These are phyloP conservation scores for Aplosporella prunicola DNA, from an alignment of 2,329 filamentous ascomycete species.

Conservation along the genomic window DNA sequence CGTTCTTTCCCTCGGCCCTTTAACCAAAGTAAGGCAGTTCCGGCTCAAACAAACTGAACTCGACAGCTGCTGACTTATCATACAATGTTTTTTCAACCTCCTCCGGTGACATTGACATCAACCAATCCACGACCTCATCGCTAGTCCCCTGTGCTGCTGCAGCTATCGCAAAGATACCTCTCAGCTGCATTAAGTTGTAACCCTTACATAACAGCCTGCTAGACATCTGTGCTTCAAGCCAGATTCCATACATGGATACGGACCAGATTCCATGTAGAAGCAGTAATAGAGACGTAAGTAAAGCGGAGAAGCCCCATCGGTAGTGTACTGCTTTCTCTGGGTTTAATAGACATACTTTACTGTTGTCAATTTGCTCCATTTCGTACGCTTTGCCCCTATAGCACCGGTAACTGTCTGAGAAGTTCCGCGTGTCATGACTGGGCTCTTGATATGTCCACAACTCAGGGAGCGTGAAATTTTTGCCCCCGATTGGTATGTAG, in stretches of 20 bases:
- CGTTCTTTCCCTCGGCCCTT: too few relatives aligned
- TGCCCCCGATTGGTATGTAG: slow-evolving; percentile 11
- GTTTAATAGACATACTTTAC: slow-evolving; percentile 22
- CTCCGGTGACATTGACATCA: too few relatives aligned
- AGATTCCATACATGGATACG: slow-evolving; percentile 25
- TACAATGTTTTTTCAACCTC: too few relatives aligned
- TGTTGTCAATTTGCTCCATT: slow-evolving; percentile 5
- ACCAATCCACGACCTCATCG: slow-evolving; percentile 15
- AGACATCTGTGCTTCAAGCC: slow-evolving; percentile 24
- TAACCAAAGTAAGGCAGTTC: too few relatives aligned
- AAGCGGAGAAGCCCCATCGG: slow-evolving; percentile 30
- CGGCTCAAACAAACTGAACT: too few relatives aligned
- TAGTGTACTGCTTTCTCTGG: slow-evolving; percentile 19
- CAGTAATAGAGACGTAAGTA: slow-evolving; percentile 23
- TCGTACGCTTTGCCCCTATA: background rate
- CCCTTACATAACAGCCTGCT: slow-evolving; percentile 20
- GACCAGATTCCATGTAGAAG: slow-evolving; percentile 24
- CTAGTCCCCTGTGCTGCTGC: slow-evolving; percentile 18
- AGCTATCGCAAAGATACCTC: slow-evolving; percentile 22
- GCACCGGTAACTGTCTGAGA: background rate
- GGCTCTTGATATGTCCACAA: too few relatives aligned
- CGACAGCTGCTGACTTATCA: too few relatives aligned
- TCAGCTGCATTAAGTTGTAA: slow-evolving; percentile 23
- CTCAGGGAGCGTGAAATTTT: background rate
- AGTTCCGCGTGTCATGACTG: slow-evolving; percentile 14